A percentile compares a stretch with the other conserved stretches of the same genome.
These are phyloP conservation scores for Musa itinerans DNA, from an alignment of 176 grass and related monocot genomes.

Conservation along the genomic window DNA sequence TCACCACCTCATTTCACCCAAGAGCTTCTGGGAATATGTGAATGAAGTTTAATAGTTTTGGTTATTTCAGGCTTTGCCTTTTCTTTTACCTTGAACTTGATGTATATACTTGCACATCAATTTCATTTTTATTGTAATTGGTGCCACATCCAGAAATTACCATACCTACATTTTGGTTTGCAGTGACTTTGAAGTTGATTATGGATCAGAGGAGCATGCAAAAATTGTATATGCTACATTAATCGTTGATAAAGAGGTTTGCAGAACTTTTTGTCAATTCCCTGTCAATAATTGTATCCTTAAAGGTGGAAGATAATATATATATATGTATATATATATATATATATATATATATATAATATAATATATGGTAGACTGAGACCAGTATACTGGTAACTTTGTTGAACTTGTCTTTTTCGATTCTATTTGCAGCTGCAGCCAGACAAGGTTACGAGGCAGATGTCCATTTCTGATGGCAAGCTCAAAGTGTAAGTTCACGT, in stretches of 20 bases:
- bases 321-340: neutral
- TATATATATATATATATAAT: neutral
- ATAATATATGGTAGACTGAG: neutral
- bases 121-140: neutral
- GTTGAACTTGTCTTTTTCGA: neutral
- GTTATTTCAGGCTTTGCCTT: neutral
- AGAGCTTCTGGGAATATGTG: neutral
- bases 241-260: constrained; percentile 65
- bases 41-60: neutral
- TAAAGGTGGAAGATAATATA: neutral
- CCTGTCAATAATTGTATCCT: neutral
- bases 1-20: neutral
- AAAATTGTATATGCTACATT: constrained; percentile 39
- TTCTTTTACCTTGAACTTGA: neutral
- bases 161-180: constrained; percentile 2
- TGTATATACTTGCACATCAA: neutral
- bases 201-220: constrained; percentile 43
- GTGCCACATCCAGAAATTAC: neutral
- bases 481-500: constrained; percentile 53
- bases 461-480: constrained; percentile 55
- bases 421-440: constrained; percentile 66
- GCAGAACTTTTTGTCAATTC: neutral
- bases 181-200: constrained; percentile 75
- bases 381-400: neutral
- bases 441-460: constrained; percentile 74